Evolutionary conservation across 352 stramenopile genomes (phyloP).

Genomic region (Globisporangium cederbergense): DNA sequence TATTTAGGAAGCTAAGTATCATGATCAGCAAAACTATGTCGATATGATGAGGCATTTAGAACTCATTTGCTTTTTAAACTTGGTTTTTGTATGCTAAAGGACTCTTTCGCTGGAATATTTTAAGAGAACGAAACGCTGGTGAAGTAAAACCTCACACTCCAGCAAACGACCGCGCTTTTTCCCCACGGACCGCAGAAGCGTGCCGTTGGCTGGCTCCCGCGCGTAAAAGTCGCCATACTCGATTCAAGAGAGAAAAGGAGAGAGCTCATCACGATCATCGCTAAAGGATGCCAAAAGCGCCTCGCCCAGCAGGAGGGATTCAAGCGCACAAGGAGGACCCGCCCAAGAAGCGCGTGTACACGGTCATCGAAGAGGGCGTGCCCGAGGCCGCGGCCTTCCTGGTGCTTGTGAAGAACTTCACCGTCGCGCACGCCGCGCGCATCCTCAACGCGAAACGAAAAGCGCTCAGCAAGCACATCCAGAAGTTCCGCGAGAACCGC

Average conservation of each 20-base stretch:
- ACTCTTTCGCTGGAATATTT: too few species aligned
- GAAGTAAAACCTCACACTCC: too few species aligned
- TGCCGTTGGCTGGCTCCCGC: background rate
- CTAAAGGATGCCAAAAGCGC: slow-evolving; percentile 3
- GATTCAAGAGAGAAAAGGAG: background rate
- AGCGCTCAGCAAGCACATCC: slow-evolving; percentile 10
- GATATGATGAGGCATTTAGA: too few species aligned
- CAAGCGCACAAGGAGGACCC: background rate
- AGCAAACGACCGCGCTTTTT: too few species aligned
- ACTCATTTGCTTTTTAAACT: too few species aligned
- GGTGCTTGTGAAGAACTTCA: slow-evolving; percentile 7
- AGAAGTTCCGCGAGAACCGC: slow-evolving; percentile 15
- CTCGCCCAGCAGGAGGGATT: background rate
- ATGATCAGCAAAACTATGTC: too few species aligned
- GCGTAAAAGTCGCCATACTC: background rate
- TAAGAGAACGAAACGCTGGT: too few species aligned
- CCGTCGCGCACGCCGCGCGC: slow-evolving; percentile 10
- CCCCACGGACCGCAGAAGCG: background rate
- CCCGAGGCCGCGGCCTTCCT: slow-evolving; percentile 12
- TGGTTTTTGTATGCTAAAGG: too few species aligned
- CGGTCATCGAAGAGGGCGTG: slow-evolving; percentile 5
- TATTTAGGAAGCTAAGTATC: too few species aligned
- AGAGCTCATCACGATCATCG: background rate
- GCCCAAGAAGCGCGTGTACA: slow-evolving; percentile 11
- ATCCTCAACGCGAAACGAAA: slow-evolving; percentile 13